Percentiles rank a stretch among this genome's conserved stretches.
phyloP scores from a whole-genome alignment of 495 filamentous ascomycete species.

The Chaetomium tenue region DNA sequence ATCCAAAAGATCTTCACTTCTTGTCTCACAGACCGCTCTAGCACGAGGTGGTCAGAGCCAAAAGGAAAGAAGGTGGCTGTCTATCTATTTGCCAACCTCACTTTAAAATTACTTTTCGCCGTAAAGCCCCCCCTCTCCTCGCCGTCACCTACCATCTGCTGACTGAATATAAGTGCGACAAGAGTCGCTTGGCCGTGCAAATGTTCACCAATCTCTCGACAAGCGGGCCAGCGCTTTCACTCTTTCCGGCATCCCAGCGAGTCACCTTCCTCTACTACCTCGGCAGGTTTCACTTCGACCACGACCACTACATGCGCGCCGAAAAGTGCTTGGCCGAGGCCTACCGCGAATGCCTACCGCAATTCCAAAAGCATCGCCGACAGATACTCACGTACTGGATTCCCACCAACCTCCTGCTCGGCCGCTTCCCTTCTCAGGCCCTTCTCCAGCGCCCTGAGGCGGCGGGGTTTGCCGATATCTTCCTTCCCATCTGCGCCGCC shows the following conservation, averaged over 20 bases:
- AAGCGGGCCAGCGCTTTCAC: conserved; percentile 69
- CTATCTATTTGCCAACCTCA: conserved; percentile 86
- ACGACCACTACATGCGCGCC: conserved; percentile 74
- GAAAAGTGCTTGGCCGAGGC: conserved; percentile 71
- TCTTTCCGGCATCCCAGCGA: conserved; percentile 83
- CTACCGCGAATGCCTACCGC: conserved; percentile 71
- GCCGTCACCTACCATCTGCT: not conserved
- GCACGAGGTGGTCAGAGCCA: conserved; percentile 57
- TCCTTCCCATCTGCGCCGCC: conserved; percentile 69
- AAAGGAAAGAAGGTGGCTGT: conserved; percentile 84
- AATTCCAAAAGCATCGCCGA: conserved; percentile 67
- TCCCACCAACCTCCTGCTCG: conserved; percentile 76
- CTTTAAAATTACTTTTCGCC: conserved; percentile 84
- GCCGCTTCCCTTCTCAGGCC: conserved; percentile 69
- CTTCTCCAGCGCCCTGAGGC: conserved; percentile 73
- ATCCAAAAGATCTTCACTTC: conserved; percentile 89
- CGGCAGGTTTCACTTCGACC: conserved; percentile 81
- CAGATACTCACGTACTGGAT: conserved; percentile 84
- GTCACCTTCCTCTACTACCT: conserved; percentile 95
- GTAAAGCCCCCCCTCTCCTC: conserved; percentile 40
- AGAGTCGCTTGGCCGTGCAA: conserved; percentile 67
- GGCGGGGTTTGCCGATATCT: conserved; percentile 63
- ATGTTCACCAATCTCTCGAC: conserved; percentile 88
- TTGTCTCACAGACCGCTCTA: conserved; percentile 78
- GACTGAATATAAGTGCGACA: conserved; percentile 50